phyloP scores from a whole-genome alignment of 441 rosid genomes.

The Gossypium trilobum region DNA sequence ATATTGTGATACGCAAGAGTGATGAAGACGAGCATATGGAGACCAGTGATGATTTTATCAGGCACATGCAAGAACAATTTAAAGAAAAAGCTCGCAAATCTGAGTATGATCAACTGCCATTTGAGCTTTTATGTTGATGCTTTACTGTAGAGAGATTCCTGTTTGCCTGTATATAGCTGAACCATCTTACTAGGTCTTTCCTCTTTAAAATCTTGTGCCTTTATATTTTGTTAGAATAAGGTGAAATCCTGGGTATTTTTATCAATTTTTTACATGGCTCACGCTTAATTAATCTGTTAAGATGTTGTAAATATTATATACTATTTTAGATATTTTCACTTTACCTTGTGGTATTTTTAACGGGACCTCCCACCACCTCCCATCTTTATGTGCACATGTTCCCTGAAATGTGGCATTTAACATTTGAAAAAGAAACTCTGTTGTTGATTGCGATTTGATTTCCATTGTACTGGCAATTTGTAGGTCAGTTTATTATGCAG shows the following conservation, averaged over 20 bases:
- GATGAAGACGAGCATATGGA: slow-evolving; percentile 65
- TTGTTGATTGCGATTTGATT: slow-evolving; percentile 17
- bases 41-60: slow-evolving; percentile 89
- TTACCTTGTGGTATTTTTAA: background rate
- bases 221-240: background rate
- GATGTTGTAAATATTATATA: background rate
- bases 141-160: background rate
- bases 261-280: background rate
- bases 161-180: background rate
- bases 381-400: background rate
- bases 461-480: slow-evolving; percentile 29
- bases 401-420: background rate
- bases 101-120: slow-evolving; percentile 54
- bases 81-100: slow-evolving; percentile 96
- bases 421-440: background rate
- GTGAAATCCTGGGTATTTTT: background rate
- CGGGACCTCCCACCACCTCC: background rate
- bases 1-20: slow-evolving; percentile 85
- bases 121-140: slow-evolving; percentile 3
- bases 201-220: background rate
- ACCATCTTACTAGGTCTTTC: background rate
- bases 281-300: slow-evolving; percentile 3
- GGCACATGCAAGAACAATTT: slow-evolving; percentile 95
- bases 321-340: background rate
- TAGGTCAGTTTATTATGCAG: slow-evolving; percentile 96